Evolutionary conservation across 805 yeast species (phyloP).

Genomic region (Clavispora fructus): DNA sequence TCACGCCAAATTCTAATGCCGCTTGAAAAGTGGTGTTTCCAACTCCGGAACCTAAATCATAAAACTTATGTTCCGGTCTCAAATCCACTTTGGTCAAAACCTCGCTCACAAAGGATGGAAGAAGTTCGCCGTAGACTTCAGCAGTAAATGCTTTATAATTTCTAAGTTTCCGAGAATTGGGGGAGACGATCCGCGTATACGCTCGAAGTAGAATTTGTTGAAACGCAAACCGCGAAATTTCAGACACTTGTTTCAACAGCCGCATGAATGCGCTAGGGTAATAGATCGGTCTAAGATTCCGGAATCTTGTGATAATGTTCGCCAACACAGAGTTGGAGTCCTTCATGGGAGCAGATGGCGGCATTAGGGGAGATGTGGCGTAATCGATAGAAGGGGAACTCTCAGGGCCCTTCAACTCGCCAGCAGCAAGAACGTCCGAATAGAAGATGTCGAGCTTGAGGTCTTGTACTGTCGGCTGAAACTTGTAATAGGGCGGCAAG

Average conservation of each 20-base stretch:
- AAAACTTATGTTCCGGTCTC: constrained; percentile 51
- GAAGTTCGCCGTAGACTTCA: constrained; percentile 84
- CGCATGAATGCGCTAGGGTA: constrained; percentile 14
- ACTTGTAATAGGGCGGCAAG: constrained; percentile 6
- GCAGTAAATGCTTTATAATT: constrained; percentile 83
- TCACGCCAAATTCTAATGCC: constrained; percentile 77
- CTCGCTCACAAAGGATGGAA: constrained; percentile 70
- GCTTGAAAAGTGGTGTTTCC: constrained; percentile 91
- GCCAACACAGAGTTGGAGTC: background rate
- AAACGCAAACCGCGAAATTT: constrained; percentile 11
- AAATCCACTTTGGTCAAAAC: constrained; percentile 57
- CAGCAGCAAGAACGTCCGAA: constrained; percentile 13
- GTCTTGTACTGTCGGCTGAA: constrained; percentile 8
- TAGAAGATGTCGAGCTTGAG: constrained; percentile 11
- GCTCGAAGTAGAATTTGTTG: constrained; percentile 71
- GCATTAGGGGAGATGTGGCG: background rate
- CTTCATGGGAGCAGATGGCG: background rate
- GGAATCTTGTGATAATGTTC: constrained; percentile 7
- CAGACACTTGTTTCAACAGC: constrained; percentile 10
- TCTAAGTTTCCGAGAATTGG: constrained; percentile 57
- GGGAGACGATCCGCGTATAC: constrained; percentile 75
- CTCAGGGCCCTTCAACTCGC: constrained; percentile 3
- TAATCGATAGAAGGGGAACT: background rate
- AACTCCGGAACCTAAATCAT: constrained; percentile 92
- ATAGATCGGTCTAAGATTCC: constrained; percentile 13